A percentile compares a stretch with the other conserved stretches of the same genome.
These are phyloP conservation scores for Colletotrichum limetticola DNA, from an alignment of 2,329 filamentous ascomycete genomes.

Conservation along the genomic window DNA sequence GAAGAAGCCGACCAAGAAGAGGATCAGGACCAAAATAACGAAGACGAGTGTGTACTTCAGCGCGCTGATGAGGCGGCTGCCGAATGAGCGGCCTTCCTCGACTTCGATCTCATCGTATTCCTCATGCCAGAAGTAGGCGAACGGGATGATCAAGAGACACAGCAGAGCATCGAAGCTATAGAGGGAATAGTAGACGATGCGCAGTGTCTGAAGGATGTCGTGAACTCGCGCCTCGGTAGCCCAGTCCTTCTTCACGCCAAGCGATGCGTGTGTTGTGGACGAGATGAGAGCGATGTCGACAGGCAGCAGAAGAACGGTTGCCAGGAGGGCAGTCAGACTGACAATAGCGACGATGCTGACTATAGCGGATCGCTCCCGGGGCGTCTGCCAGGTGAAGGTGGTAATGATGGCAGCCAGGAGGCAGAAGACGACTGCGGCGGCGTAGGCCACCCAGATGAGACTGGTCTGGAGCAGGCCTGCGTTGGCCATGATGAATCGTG, in stretches of 20 bases:
- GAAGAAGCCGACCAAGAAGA: slow-evolving; percentile 96
- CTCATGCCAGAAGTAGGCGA: slow-evolving; percentile 98
- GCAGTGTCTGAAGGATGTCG: slow-evolving; percentile 81
- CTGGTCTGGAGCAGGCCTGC: slow-evolving; percentile 81
- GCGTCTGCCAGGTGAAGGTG: slow-evolving; percentile 90
- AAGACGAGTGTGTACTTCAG: slow-evolving; percentile 92
- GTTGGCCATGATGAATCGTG: slow-evolving; percentile 46
- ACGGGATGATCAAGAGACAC: slow-evolving; percentile 90
- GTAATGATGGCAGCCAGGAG: slow-evolving; percentile 84
- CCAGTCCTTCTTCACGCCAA: slow-evolving; percentile 93
- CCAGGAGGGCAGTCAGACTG: slow-evolving; percentile 86
- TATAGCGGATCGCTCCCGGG: slow-evolving; percentile 83
- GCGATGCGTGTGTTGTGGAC: slow-evolving; percentile 79
- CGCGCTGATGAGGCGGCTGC: slow-evolving; percentile 81
- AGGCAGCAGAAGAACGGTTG: slow-evolving; percentile 90
- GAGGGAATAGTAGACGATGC: slow-evolving; percentile 90
- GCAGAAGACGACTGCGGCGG: slow-evolving; percentile 80
- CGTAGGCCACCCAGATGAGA: slow-evolving; percentile 95
- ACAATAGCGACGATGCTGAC: slow-evolving; percentile 89
- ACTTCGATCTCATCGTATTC: slow-evolving; percentile 94
- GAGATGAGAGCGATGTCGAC: slow-evolving; percentile 97
- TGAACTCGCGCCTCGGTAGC: slow-evolving; percentile 84
- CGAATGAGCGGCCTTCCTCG: slow-evolving; percentile 79
- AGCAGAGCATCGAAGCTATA: slow-evolving; percentile 93
- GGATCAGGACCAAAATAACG: slow-evolving; percentile 78